Conservation (phyloP, 306 rosid genomes). For the Calophaca sinica region DNA sequence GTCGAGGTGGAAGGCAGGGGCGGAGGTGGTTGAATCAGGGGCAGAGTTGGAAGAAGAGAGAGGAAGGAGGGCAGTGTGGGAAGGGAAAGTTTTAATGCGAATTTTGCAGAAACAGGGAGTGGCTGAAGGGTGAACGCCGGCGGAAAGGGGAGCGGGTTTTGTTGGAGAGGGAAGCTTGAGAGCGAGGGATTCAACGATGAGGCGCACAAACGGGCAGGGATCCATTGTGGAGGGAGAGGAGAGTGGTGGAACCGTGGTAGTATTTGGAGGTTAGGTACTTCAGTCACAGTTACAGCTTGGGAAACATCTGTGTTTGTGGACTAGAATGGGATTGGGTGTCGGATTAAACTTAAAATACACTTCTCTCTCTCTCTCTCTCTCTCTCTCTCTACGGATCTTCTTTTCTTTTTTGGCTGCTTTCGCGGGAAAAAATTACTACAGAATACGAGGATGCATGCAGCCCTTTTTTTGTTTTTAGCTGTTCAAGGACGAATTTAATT, state of each 20-base stretch:
- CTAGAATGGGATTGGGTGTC: no score
- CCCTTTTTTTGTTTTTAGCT: neutral
- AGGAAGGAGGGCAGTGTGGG: slow-evolving; percentile 73
- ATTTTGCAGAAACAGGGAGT: slow-evolving; percentile 89
- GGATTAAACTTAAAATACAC: no score
- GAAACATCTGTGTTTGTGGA: slow-evolving; percentile 16
- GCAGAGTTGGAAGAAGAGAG: slow-evolving; percentile 57
- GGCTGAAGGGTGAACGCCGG: slow-evolving; percentile 77
- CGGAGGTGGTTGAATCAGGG: slow-evolving; percentile 60
- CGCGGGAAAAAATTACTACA: neutral
- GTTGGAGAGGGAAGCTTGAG: slow-evolving; percentile 74
- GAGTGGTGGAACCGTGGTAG: no score
- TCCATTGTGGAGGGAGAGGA: slow-evolving; percentile 69
- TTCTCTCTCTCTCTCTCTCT: neutral
- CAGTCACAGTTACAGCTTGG: slow-evolving; percentile 24
- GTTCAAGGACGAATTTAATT: neutral
- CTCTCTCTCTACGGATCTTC: neutral
- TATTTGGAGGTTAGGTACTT: neutral
- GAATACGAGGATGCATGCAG: neutral
- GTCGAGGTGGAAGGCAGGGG: slow-evolving; percentile 72
- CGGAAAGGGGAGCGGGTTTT: slow-evolving; percentile 58
- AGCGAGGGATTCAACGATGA: slow-evolving; percentile 68
- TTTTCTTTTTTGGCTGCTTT: neutral
- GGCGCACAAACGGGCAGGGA: slow-evolving; percentile 82
- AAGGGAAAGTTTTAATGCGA: slow-evolving; percentile 58